Base-by-base conservation (phyloP, 2,329 filamentous ascomycete genomes). In the Trichoderma breve region DNA sequence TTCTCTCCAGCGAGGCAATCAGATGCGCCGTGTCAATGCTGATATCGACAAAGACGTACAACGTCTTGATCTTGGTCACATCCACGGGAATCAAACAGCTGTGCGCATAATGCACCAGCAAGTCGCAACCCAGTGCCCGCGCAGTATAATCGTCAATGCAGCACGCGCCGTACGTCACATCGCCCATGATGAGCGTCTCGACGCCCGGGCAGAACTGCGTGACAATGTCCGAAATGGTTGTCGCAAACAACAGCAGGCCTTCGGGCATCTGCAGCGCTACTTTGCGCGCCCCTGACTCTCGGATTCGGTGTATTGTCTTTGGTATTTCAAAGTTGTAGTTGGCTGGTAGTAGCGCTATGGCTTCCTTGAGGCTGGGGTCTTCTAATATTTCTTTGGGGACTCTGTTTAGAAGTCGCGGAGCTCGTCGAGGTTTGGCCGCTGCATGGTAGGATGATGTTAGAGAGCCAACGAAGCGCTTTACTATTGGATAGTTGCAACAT, bases 301-400 rank as follows among this genome's bases (percentile, higher is more conserved):
- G 92, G 81, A 99, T 95, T 62, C 95, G 91, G 82, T 98, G 94
- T 77, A 99, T 97, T 9, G 96, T 99, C 84, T 99, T 99, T 80
- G 94, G 96, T 71, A 99, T 94, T 84, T 99, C 96, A 80, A 99
- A 99, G 77, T 93, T 95, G 87, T 99, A 99, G 85, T 99, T 99
- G n/a, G 89, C 85, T 1, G 96, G 96, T 3, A 99, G 89, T 36
- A 99, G 88, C 6, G 90, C 87, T 72, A 98, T 94, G 4, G 96
- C 96, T 58, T 91, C 92, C 81, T 95, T 95, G 78, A 99, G 92
- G 62, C 92, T 93, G 62, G 90, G 86, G 78, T 99, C 92, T 74
- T 97, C 88, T 24, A 96, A 86, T 74, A 99, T 97, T 74, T 95
- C 92, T 18, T 91, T 87, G 3, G 96, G 95, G 1, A 99, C 93